A percentile compares a stretch with the other conserved stretches of the same genome.
Conservation (phyloP, 257 asterid genomes). For the Ballota nigra region DNA sequence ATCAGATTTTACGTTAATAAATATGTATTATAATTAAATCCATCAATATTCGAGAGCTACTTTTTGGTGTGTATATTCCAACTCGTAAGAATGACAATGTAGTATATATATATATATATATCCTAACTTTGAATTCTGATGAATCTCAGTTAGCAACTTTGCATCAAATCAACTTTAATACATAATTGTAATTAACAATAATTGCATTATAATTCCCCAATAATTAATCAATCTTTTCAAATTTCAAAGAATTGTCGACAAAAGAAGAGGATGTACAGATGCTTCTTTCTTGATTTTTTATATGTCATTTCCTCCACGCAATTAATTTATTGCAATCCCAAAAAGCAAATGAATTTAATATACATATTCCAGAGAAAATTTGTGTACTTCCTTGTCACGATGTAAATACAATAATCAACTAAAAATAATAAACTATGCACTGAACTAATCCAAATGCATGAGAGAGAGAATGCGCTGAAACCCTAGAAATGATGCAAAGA, state of each 20-base stretch:
- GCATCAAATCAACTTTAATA: neutral
- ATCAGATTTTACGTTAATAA: no score
- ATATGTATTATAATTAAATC: no score
- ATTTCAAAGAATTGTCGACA: slow-evolving; percentile 34
- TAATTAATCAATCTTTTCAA: slow-evolving; percentile 17
- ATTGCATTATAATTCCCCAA: neutral
- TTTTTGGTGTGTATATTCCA: neutral
- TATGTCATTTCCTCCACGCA: slow-evolving; percentile 35
- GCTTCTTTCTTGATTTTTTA: slow-evolving; percentile 36
- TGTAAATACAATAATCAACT: slow-evolving; percentile 20
- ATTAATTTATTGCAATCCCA: slow-evolving; percentile 34
- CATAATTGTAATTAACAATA: neutral
- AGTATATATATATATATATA: no score
- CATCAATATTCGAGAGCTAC: no score
- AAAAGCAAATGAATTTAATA: slow-evolving; percentile 39
- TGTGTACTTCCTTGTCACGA: slow-evolving; percentile 41
- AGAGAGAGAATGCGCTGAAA: slow-evolving; percentile 39
- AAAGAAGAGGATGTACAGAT: slow-evolving; percentile 40
- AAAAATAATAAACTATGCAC: slow-evolving; percentile 23
- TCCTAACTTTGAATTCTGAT: neutral
- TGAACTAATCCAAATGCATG: slow-evolving; percentile 69
- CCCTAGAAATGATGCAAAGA: slow-evolving; percentile 48
- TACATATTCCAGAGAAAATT: slow-evolving; percentile 28
- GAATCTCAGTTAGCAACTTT: neutral
- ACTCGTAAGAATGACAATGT: no score